These are phyloP conservation scores for Diutina scorzettiae DNA, from an alignment of 1,139 yeast species.

Conservation along the genomic window DNA sequence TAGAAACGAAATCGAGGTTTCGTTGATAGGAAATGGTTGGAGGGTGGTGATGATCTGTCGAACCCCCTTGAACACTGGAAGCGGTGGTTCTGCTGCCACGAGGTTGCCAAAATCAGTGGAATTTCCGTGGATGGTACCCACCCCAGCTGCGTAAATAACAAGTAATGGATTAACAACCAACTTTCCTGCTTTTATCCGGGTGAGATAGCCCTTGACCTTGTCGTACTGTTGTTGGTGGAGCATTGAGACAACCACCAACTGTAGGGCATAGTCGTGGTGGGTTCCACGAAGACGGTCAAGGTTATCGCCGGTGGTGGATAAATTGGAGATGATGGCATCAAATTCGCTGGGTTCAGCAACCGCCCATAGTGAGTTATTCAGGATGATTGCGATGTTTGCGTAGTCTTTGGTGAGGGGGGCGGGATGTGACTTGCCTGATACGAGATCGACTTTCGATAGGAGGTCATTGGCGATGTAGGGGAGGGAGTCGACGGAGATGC, in stretches of 20 bases:
- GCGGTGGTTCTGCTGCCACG: not conserved
- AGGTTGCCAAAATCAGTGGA: not conserved
- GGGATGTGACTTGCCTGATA: not conserved
- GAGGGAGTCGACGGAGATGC: no score
- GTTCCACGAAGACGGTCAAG: not conserved
- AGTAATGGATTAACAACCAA: not conserved
- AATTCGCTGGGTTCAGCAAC: not conserved
- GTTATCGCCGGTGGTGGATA: not conserved
- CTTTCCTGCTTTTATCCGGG: slow-evolving; percentile 3
- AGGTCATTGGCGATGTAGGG: not conserved
- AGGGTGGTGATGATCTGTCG: not conserved
- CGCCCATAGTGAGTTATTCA: not conserved
- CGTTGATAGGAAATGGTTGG: not conserved
- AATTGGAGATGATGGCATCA: not conserved
- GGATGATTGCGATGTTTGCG: not conserved
- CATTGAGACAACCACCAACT: not conserved
- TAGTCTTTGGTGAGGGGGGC: not conserved
- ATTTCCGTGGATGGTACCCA: not conserved
- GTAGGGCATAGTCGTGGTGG: not conserved
- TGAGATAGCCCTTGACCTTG: not conserved
- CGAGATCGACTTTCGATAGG: not conserved
- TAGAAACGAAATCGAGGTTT: not conserved
- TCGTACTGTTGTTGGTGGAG: not conserved
- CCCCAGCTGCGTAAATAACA: not conserved
- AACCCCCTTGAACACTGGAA: not conserved